Evolutionary conservation across 2,329 filamentous ascomycete species (phyloP), one percentile per base, ranked within the genome.

Genomic region (Colletotrichum sp.): DNA sequence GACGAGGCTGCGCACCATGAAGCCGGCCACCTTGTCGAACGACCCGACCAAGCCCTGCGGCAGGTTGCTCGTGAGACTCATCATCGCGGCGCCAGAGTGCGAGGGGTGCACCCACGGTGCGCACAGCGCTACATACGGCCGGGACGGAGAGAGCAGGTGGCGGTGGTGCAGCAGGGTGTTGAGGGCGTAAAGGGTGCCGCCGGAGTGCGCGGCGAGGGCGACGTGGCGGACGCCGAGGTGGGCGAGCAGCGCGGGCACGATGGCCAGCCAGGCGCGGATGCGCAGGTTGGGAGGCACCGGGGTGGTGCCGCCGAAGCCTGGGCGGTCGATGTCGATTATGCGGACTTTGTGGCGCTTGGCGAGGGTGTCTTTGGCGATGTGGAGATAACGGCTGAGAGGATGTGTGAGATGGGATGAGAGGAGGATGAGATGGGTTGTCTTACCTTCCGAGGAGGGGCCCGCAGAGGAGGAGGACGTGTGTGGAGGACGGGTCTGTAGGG

Each of bases 301-400:
- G 18, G 81, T 81, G 8, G 84, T 85, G 9, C 81, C 80, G 13
- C 84, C 85, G 57, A 86, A 81, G 10, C 85, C 84, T 0, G 85
- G 84, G 8, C 84, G 77, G 74, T 86, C 84, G 0, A 79, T 72
- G 71, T 77, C 76, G 71, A 86, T 80, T 62, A 86, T 79, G 36
- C 84, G 83, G 24, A 85, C 77, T 24, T 79, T 76, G 76, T 84
- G 78, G 49, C 77, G 66, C 65, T 80, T 81, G 18, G 84, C 84
- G 5, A 84, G 72, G 3, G 76, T 71, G 69, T 86, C 82, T 70
- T 85, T 84, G 77, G 81, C 78, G 18, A 82, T 68, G 55, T 83
- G 81, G 79, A 82, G 28, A 28, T 59, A 32, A 34, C 73, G 73
- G 59, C 73, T 26, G 26, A 26, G 26, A 26, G 26, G 26, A 26